Percentiles rank a stretch among this genome's conserved stretches.
Evolutionary conservation across 768 basidiomycete species (phyloP).

Genomic region (Lentinula raphanica): DNA sequence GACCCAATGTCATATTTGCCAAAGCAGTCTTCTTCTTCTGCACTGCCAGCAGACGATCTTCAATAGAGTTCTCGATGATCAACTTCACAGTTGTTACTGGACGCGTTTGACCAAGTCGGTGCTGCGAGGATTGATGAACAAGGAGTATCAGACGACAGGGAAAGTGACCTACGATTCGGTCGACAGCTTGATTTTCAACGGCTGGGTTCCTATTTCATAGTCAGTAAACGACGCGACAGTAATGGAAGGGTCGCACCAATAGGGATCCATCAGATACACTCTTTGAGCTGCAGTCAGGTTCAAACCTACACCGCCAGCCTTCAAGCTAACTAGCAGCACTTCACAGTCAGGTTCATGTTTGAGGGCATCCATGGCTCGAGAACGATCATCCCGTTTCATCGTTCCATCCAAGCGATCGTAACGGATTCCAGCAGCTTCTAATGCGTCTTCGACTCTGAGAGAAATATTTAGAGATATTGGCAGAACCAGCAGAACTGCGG

Average conservation of each 20-base stretch:
- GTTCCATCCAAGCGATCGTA: slow-evolving; percentile 95
- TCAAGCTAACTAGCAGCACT: slow-evolving; percentile 90
- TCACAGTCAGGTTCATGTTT: slow-evolving; percentile 89
- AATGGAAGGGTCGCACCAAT: slow-evolving; percentile 55
- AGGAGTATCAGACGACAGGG: slow-evolving; percentile 1
- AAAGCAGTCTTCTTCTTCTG: slow-evolving; percentile 93
- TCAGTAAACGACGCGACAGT: slow-evolving; percentile 3
- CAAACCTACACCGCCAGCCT: slow-evolving; percentile 95
- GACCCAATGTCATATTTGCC: slow-evolving; percentile 90
- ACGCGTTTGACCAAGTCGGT: slow-evolving; percentile 91
- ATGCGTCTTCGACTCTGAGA: slow-evolving; percentile 78
- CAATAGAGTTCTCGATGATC: slow-evolving; percentile 93
- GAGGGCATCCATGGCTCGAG: slow-evolving; percentile 85
- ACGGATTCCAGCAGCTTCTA: slow-evolving; percentile 75
- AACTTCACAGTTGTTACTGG: slow-evolving; percentile 90
- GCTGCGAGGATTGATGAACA: slow-evolving; percentile 38
- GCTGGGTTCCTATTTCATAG: slow-evolving; percentile 77
- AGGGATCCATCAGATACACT: slow-evolving; percentile 95
- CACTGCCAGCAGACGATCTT: slow-evolving; percentile 86
- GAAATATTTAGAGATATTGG: neutral
- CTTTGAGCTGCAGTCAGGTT: slow-evolving; percentile 93
- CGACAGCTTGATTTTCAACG: slow-evolving; percentile 96
- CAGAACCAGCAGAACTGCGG: neutral
- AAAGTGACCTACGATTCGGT: slow-evolving; percentile 74
- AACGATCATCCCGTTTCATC: slow-evolving; percentile 95